Percentiles rank a stretch among this genome's conserved stretches.
Evolutionary conservation across 495 filamentous ascomycete species (phyloP).

Genomic region (Trichocladium uniseriatum): DNA sequence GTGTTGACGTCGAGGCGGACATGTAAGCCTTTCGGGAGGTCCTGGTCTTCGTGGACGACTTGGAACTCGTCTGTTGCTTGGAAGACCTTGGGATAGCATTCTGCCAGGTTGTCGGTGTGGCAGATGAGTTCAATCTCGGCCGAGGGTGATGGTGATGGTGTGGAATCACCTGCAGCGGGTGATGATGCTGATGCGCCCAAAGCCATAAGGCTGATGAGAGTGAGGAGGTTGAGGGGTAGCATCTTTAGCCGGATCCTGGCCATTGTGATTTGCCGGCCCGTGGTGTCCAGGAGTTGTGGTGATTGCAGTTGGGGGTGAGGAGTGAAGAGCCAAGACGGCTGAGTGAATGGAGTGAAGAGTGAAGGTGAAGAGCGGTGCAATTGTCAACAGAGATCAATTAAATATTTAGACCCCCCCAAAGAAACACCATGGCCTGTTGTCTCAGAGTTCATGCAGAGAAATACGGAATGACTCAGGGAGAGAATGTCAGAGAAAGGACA

Average conservation of each 20-base stretch:
- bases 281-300: too few species aligned
- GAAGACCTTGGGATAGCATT: conserved; percentile 58
- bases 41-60: conserved; percentile 51
- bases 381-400: background rate
- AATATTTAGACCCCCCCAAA: background rate
- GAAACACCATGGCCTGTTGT: conserved; percentile 1
- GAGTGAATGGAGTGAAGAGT: background rate
- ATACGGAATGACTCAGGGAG: conserved; percentile 16
- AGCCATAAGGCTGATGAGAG: conserved; percentile 17
- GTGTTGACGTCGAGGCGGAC: conserved; percentile 54
- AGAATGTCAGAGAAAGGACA: conserved; percentile 27
- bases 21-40: conserved; percentile 53
- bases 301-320: background rate
- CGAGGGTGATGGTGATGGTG: conserved; percentile 15
- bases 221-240: conserved; percentile 19
- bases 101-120: conserved; percentile 45
- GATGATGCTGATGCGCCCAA: conserved; percentile 21
- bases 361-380: background rate
- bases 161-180: conserved; percentile 3
- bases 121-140: conserved; percentile 49
- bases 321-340: too few species aligned
- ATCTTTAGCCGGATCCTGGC: conserved; percentile 11
- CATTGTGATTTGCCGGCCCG: conserved; percentile 8
- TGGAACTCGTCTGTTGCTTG: conserved; percentile 54
- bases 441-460: background rate